Percentiles rank a stretch among this genome's conserved stretches.
Conservation (phyloP, 2,329 filamentous ascomycete genomes). For the Metarhizium anisopliae region DNA sequence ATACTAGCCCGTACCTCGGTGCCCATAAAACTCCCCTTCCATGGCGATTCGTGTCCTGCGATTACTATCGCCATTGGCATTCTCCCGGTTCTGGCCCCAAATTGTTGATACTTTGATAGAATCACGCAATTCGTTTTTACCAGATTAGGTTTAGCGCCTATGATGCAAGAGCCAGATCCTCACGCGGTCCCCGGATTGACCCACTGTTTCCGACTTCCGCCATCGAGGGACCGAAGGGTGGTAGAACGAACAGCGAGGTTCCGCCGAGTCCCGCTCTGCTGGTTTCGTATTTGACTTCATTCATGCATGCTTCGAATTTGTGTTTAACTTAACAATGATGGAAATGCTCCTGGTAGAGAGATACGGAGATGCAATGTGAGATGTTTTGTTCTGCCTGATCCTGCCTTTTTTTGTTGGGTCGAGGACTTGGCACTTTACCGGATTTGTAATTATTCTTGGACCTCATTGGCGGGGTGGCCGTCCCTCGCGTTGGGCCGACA, state of each 20-base stretch:
- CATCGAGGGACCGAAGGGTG: not conserved
- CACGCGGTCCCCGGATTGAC: constrained; percentile 7
- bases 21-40: constrained; percentile 8
- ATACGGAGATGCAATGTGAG: no score
- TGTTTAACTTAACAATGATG: no score
- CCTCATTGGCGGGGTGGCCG: constrained; percentile 1
- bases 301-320: not conserved
- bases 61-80: not conserved
- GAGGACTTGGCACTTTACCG: not conserved
- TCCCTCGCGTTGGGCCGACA: no score
- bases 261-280: constrained; percentile 5
- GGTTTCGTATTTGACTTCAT: not conserved
- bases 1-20: not conserved
- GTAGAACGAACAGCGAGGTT: constrained; percentile 2
- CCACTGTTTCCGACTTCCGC: constrained; percentile 9
- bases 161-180: constrained; percentile 15
- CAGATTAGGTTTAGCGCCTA: constrained; percentile 20
- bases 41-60: not conserved
- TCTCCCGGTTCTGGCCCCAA: constrained; percentile 6
- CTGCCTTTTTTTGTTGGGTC: not conserved
- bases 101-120: constrained; percentile 28
- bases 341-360: no score
- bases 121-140: constrained; percentile 31
- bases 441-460: not conserved
- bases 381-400: not conserved